Evolutionary conservation across 208 protist species (phyloP).

Genomic region (Acanthamoeba comandoni): DNA sequence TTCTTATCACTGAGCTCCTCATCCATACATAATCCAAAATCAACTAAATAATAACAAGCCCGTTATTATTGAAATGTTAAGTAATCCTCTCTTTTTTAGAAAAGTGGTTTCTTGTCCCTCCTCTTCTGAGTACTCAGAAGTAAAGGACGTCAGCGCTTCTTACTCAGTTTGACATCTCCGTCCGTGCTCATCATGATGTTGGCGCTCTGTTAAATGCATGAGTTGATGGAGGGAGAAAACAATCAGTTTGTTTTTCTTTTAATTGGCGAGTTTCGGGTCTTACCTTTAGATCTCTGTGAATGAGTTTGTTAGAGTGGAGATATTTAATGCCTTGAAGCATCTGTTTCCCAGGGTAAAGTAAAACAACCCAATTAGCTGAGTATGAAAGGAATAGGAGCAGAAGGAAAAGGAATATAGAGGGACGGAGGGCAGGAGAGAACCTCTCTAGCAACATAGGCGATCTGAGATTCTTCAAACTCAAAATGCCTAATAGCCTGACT

Average conservation of each 20-base stretch:
- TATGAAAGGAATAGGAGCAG: background rate
- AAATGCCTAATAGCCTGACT: constrained; percentile 56
- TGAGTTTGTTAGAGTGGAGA: constrained; percentile 74
- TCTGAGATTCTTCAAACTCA: constrained; percentile 73
- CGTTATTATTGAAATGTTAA: constrained; percentile 6
- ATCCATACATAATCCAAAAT: constrained; percentile 76
- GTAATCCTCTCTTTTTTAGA: background rate
- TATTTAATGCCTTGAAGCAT: constrained; percentile 76
- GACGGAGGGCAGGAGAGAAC: constrained; percentile 46
- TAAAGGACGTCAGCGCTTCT: background rate
- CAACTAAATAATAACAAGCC: constrained; percentile 27
- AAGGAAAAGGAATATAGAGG: background rate
- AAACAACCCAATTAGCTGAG: background rate
- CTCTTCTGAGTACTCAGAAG: background rate
- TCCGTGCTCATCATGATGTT: constrained; percentile 83
- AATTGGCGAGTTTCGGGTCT: too few relatives aligned
- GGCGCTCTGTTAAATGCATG: constrained; percentile 23
- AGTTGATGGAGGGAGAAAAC: background rate
- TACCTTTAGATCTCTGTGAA: constrained; percentile 81
- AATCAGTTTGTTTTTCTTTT: background rate
- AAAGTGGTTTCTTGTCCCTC: background rate
- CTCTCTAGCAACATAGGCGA: constrained; percentile 71
- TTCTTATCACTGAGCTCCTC: constrained; percentile 20
- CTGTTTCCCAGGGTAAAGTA: constrained; percentile 7
- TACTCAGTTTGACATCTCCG: constrained; percentile 79